Percentiles rank a stretch among this genome's conserved stretches.
Evolutionary conservation across 1,284 basidiomycete genomes (phyloP).

Genomic region (Ustilago loliicola): DNA sequence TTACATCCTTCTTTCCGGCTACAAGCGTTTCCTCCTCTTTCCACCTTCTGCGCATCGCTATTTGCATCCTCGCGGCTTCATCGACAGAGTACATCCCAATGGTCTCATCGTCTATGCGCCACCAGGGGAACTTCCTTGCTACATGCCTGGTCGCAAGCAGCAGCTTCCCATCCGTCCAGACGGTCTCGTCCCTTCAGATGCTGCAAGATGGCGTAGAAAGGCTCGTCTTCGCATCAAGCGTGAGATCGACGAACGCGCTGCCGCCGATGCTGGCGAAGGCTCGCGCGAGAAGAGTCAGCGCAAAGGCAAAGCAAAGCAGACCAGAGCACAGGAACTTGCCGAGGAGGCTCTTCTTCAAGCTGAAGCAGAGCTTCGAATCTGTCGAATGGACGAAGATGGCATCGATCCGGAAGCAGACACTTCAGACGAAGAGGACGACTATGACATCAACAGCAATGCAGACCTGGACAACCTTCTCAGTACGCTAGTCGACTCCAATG

Average conservation of each 20-base stretch:
- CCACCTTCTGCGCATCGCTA: conserved; percentile 62
- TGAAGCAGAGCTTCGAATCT: conserved; percentile 47
- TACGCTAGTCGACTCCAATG: conserved; percentile 15
- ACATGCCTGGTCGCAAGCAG: conserved; percentile 34
- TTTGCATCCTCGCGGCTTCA: conserved; percentile 57
- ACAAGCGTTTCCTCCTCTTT: conserved; percentile 69
- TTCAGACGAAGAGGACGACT: conserved; percentile 44
- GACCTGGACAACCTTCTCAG: conserved; percentile 22
- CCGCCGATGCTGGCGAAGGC: conserved; percentile 52
- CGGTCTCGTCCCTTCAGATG: conserved; percentile 63
- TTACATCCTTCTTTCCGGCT: conserved; percentile 67
- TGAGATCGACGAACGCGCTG: conserved; percentile 57
- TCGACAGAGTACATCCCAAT: conserved; percentile 60
- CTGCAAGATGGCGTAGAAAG: conserved; percentile 62
- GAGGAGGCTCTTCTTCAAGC: conserved; percentile 50
- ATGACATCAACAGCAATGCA: conserved; percentile 35
- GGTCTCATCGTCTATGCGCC: conserved; percentile 65
- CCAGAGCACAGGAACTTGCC: conserved; percentile 49
- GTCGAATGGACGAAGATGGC: conserved; percentile 50
- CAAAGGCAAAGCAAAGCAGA: conserved; percentile 64
- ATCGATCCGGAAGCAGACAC: conserved; percentile 47
- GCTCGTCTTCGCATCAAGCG: conserved; percentile 49
- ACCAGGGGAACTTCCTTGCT: conserved; percentile 41
- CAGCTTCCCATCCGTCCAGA: conserved; percentile 58
- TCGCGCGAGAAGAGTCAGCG: conserved; percentile 34